Conservation (phyloP, 2,329 filamentous ascomycete species). For the Chrysoporthe cubensis region DNA sequence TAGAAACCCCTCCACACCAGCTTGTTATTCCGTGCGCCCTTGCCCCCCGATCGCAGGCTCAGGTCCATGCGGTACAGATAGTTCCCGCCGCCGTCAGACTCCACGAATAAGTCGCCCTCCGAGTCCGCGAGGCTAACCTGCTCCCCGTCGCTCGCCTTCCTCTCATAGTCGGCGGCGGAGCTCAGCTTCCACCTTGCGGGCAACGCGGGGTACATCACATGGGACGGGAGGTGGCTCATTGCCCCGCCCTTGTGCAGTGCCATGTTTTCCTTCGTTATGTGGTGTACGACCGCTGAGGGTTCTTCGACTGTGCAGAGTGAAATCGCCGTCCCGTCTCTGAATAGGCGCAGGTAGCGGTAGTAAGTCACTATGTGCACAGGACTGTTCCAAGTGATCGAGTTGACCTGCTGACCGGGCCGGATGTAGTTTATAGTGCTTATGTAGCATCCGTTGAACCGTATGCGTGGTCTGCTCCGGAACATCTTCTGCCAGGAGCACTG, state of each 20-base stretch:
- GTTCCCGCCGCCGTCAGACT: slow-evolving; percentile 81
- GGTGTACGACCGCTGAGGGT: slow-evolving; percentile 84
- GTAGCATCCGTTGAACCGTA: slow-evolving; percentile 95
- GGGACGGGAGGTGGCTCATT: slow-evolving; percentile 47
- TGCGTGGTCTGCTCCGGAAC: slow-evolving; percentile 80
- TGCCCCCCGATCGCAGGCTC: slow-evolving; percentile 66
- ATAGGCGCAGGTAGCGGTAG: slow-evolving; percentile 95
- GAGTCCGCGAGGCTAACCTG: slow-evolving; percentile 43
- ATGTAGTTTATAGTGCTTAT: slow-evolving; percentile 97
- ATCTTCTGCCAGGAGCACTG: slow-evolving; percentile 65
- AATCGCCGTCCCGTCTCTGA: slow-evolving; percentile 83
- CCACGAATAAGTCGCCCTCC: slow-evolving; percentile 75
- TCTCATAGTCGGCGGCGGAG: slow-evolving; percentile 39
- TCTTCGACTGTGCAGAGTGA: slow-evolving; percentile 80
- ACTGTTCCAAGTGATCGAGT: slow-evolving; percentile 74
- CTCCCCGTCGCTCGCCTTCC: slow-evolving; percentile 33
- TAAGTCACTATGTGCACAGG: slow-evolving; percentile 97
- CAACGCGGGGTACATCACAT: slow-evolving; percentile 70
- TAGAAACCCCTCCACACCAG: slow-evolving; percentile 87
- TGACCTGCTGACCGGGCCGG: slow-evolving; percentile 75
- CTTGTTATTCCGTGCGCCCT: slow-evolving; percentile 77
- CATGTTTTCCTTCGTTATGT: slow-evolving; percentile 74
- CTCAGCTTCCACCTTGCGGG: slow-evolving; percentile 58
- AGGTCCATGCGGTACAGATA: slow-evolving; percentile 88
- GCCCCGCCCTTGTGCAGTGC: slow-evolving; percentile 45